Conservation (phyloP, 768 basidiomycete species). For the Boletus pseudopeckii region DNA sequence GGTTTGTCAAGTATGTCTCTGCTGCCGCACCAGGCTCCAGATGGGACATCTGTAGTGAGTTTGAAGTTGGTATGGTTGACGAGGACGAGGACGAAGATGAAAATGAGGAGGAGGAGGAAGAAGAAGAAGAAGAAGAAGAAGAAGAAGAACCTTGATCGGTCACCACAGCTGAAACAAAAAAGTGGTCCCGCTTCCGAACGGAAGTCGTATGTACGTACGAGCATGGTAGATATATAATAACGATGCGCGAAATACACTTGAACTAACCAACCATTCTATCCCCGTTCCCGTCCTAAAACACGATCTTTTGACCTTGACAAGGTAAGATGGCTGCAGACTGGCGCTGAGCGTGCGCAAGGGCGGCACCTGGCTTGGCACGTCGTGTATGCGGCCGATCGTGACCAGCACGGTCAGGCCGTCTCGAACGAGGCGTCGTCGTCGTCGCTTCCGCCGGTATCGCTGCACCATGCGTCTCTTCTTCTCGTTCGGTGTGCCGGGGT, state of each 20-base stretch:
- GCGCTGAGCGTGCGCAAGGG: constrained; percentile 71
- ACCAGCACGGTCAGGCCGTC: constrained; percentile 8
- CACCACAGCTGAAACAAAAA: background rate
- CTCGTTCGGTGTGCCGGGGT: constrained; percentile 2
- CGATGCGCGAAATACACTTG: background rate
- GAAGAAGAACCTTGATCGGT: constrained; percentile 14
- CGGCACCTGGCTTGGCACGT: constrained; percentile 74
- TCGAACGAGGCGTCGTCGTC: background rate
- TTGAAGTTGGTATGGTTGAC: constrained; percentile 80
- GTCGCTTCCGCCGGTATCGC: background rate
- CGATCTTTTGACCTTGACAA: constrained; percentile 69
- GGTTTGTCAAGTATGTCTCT: constrained; percentile 93
- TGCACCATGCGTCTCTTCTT: constrained; percentile 2
- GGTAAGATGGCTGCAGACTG: constrained; percentile 68
- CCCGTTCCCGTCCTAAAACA: constrained; percentile 43
- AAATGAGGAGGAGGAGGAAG: constrained; percentile 28
- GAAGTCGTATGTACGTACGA: background rate
- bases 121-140: constrained; percentile 33
- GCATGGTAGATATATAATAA: background rate
- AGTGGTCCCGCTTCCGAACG: background rate
- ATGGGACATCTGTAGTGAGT: constrained; percentile 93
- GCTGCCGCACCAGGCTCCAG: constrained; percentile 85
- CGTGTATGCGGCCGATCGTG: constrained; percentile 20
- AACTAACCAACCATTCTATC: background rate
- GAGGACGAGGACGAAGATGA: constrained; percentile 39